A percentile compares a stretch with the other conserved stretches of the same genome.
Conservation (phyloP, 805 yeast genomes). For the Metschnikowia matae region DNA sequence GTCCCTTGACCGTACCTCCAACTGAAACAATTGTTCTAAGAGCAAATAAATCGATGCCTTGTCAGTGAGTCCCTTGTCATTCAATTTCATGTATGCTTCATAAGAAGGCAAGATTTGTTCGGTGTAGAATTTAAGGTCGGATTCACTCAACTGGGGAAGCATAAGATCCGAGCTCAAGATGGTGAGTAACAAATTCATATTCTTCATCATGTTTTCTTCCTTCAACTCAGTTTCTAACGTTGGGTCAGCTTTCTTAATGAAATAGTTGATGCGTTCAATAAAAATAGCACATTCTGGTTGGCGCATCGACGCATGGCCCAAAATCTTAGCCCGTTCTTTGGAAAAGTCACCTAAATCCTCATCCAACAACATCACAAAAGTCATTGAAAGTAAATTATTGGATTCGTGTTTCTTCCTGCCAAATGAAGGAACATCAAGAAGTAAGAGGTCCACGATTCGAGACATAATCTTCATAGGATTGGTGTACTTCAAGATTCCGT, state of each 20-base stretch:
- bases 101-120: slow-evolving; percentile 17
- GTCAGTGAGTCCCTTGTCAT: slow-evolving; percentile 10
- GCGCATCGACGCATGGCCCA: slow-evolving; percentile 36
- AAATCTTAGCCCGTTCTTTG: slow-evolving; percentile 44
- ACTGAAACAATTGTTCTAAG: slow-evolving; percentile 58
- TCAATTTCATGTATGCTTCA: slow-evolving; percentile 19
- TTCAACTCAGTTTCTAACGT: slow-evolving; percentile 32
- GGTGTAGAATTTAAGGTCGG: slow-evolving; percentile 5
- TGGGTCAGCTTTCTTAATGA: slow-evolving; percentile 49
- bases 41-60: slow-evolving; percentile 42
- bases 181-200: slow-evolving; percentile 59
- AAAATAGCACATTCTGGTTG: slow-evolving; percentile 25
- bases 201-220: slow-evolving; percentile 70
- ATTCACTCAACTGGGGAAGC: slow-evolving; percentile 17
- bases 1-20: slow-evolving; percentile 67
- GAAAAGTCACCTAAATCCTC: slow-evolving; percentile 69
- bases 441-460: slow-evolving; percentile 71
- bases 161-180: slow-evolving; percentile 27
- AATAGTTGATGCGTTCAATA: slow-evolving; percentile 40
- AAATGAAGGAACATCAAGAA: slow-evolving; percentile 45
- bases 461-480: slow-evolving; percentile 85
- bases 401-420: slow-evolving; percentile 17
- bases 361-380: slow-evolving; percentile 66
- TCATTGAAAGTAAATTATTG: slow-evolving; percentile 56
- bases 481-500: slow-evolving; percentile 73